Percentiles rank a stretch among this genome's conserved stretches.
Evolutionary conservation across 2,329 filamentous ascomycete genomes (phyloP).

Genomic region (Knoxdaviesia proteae): DNA sequence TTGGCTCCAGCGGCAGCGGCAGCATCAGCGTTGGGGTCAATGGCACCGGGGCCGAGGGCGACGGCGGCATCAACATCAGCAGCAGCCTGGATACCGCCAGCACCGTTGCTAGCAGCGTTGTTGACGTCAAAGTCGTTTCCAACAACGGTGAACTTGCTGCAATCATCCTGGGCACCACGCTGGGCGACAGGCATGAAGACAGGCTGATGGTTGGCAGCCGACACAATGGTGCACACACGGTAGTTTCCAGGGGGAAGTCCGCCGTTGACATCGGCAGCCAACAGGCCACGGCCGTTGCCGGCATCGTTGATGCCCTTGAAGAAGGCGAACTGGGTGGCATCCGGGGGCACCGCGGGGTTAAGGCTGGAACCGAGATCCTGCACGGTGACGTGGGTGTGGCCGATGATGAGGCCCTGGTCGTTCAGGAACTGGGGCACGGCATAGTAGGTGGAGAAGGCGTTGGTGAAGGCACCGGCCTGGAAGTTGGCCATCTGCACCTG

Average conservation of each 20-base stretch:
- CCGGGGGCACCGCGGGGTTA: slow-evolving; percentile 21
- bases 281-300: slow-evolving; percentile 16
- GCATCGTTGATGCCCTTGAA: slow-evolving; percentile 21
- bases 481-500: slow-evolving; percentile 21
- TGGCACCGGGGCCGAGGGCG: slow-evolving; percentile 8
- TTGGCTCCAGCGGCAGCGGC: neutral
- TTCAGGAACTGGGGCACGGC: slow-evolving; percentile 22
- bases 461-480: slow-evolving; percentile 26
- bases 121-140: slow-evolving; percentile 9
- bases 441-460: slow-evolving; percentile 27
- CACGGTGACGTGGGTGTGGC: slow-evolving; percentile 26
- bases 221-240: slow-evolving; percentile 20
- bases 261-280: slow-evolving; percentile 14
- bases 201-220: slow-evolving; percentile 21
- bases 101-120: slow-evolving; percentile 10
- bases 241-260: slow-evolving; percentile 20
- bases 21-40: slow-evolving; percentile 5
- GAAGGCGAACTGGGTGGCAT: slow-evolving; percentile 17
- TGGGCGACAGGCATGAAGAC: slow-evolving; percentile 22
- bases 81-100: slow-evolving; percentile 5
- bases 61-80: slow-evolving; percentile 9
- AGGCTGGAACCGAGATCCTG: slow-evolving; percentile 22
- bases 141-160: slow-evolving; percentile 18
- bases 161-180: slow-evolving; percentile 23
- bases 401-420: slow-evolving; percentile 18